These are phyloP conservation scores for Gastrolobium bilobum DNA, from an alignment of 306 rosid genomes.

Conservation along the genomic window DNA sequence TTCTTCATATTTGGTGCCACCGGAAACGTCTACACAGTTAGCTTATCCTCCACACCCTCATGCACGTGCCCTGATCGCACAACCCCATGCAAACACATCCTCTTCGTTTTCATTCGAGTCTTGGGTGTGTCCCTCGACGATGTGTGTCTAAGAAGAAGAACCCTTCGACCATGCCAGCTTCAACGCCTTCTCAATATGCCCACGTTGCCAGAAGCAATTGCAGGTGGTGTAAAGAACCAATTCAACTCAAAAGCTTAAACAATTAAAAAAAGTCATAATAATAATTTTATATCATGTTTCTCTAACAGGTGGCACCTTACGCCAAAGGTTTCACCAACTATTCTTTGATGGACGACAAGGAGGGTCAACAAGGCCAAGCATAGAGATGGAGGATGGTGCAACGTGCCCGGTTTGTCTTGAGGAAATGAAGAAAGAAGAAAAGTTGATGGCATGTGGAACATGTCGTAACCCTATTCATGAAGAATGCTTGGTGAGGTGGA, in stretches of 20 bases:
- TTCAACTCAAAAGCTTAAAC: too few species aligned
- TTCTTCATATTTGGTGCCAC: slow-evolving; percentile 88
- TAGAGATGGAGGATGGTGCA: slow-evolving; percentile 68
- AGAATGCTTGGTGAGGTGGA: slow-evolving; percentile 82
- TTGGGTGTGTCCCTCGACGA: slow-evolving; percentile 69
- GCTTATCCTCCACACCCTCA: slow-evolving; percentile 59
- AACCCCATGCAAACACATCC: slow-evolving; percentile 88
- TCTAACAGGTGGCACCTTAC: slow-evolving; percentile 33
- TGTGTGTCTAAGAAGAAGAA: slow-evolving; percentile 65
- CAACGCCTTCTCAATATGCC: slow-evolving; percentile 58
- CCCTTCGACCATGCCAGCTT: slow-evolving; percentile 69
- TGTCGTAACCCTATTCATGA: slow-evolving; percentile 84
- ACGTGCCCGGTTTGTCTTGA: slow-evolving; percentile 84
- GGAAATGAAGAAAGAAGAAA: slow-evolving; percentile 73
- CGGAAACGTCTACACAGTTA: slow-evolving; percentile 81
- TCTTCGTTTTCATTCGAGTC: slow-evolving; percentile 75
- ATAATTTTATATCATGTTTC: too few species aligned
- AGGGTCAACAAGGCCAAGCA: background rate
- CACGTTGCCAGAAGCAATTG: slow-evolving; percentile 63
- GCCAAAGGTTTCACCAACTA: slow-evolving; percentile 73
- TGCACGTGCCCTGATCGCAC: slow-evolving; percentile 92
- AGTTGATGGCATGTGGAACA: slow-evolving; percentile 71
- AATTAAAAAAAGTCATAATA: too few species aligned
- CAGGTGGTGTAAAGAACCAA: slow-evolving; percentile 39
- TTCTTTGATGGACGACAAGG: slow-evolving; percentile 43